Base-by-base conservation (phyloP, 331 rosid species). In the Acacia pycnantha region DNA sequence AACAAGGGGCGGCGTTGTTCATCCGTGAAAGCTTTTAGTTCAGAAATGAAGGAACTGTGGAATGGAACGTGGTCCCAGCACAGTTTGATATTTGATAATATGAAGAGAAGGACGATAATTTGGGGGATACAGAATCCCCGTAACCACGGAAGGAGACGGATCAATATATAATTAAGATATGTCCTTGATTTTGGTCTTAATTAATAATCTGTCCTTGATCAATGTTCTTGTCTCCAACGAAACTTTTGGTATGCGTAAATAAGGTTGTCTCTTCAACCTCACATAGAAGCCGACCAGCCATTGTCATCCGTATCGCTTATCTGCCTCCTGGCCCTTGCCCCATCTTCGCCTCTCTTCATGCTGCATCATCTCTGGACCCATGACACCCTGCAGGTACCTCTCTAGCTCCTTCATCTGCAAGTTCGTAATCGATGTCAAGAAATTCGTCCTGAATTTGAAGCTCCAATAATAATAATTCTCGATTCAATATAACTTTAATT, bases 51-150 rank as follows among this genome's bases (percentile, higher is more conserved):
- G 26, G 7, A 50, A 58, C 65, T 12, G 48, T 22, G 27, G 19
- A 62, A 47, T 40, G 27, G 62, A 62, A 47, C 22, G 61, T 59
- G 75, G 66, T 18, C 79, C 67, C n/a, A 61, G 82, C 70, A 78
- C 78, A 73, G 18, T 12, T 26, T 24, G 54, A 21, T 18, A 41
- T 71, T 18, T 70, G 62, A 77, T 81, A 69, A 74, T 11, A 9
- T 33, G 37, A 33, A 33, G 37, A 33, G 37, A 33, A 8, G 66
- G 48, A 16, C n/a, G 27, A 77, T 56, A 46, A 27, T 35, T 47
- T 67, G 21, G 76, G 50, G 79, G 29, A 86, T 77, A 71, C 84
- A 86, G 19, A 27, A 74, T 82, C 64, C 86, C 86, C 70, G 1
- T 33, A 82, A 70, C 31, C 74, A 61, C 58, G 89, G 89, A 11